phyloP scores from a whole-genome alignment of 2,329 filamentous ascomycete species.

The Cercospora sp. region DNA sequence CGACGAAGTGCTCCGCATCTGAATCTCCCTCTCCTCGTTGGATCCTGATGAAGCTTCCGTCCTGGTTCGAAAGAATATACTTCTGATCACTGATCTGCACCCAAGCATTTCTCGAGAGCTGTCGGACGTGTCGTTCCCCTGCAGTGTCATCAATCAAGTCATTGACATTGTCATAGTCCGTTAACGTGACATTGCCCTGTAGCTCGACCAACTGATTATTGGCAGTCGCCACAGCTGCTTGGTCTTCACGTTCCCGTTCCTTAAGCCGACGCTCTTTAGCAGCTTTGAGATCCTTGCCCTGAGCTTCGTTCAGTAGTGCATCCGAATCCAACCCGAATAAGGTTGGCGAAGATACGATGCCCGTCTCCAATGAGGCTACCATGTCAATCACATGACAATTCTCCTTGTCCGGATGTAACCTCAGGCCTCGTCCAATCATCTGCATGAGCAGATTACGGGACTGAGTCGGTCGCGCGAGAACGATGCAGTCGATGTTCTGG shows the following conservation, averaged over 20 bases:
- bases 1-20: constrained; percentile 36
- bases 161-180: constrained; percentile 87
- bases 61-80: constrained; percentile 67
- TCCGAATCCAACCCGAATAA: constrained; percentile 88
- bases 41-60: constrained; percentile 62
- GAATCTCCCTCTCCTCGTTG: constrained; percentile 41
- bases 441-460: constrained; percentile 93
- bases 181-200: constrained; percentile 68
- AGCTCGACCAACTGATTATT: constrained; percentile 10
- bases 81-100: constrained; percentile 70
- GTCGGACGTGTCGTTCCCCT: constrained; percentile 74
- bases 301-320: constrained; percentile 70
- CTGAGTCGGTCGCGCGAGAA: constrained; percentile 83
- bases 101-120: constrained; percentile 77
- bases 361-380: constrained; percentile 80
- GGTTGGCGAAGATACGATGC: constrained; percentile 87
- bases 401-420: constrained; percentile 74
- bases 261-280: constrained; percentile 52
- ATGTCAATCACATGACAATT: constrained; percentile 97
- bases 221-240: constrained; percentile 15
- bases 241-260: constrained; percentile 45
- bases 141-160: constrained; percentile 83
- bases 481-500: constrained; percentile 90
- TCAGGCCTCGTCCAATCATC: constrained; percentile 95
- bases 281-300: constrained; percentile 61